Conservation (phyloP, 2,329 filamentous ascomycete species). For the Cercospora citrullina region DNA sequence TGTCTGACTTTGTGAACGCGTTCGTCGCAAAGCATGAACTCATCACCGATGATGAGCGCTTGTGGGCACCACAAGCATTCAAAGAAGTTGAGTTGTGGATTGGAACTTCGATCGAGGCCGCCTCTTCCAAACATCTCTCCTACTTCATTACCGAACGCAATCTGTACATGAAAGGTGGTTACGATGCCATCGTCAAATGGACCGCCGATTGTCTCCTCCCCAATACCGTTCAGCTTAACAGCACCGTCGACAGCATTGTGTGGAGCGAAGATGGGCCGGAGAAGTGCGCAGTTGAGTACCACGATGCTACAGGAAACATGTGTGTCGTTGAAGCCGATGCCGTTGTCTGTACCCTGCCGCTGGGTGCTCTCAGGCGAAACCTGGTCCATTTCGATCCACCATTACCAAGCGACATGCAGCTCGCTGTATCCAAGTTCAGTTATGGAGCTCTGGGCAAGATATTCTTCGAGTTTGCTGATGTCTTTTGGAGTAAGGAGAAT, state of each 20-base stretch:
- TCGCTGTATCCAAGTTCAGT: slow-evolving; percentile 42
- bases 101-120: slow-evolving; percentile 45
- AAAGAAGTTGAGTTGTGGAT: slow-evolving; percentile 49
- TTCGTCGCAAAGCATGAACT: slow-evolving; percentile 46
- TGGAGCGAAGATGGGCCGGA: slow-evolving; percentile 40
- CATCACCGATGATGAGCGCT: slow-evolving; percentile 45
- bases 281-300: slow-evolving; percentile 32
- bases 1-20: slow-evolving; percentile 44
- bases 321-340: slow-evolving; percentile 41
- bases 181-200: slow-evolving; percentile 48
- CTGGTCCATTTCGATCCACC: slow-evolving; percentile 45
- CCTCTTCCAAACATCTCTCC: slow-evolving; percentile 46
- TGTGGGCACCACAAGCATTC: slow-evolving; percentile 48
- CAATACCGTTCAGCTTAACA: slow-evolving; percentile 42
- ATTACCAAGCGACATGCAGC: slow-evolving; percentile 41
- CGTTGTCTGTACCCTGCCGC: slow-evolving; percentile 44
- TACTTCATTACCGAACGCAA: slow-evolving; percentile 49
- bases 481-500: slow-evolving; percentile 50
- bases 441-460: slow-evolving; percentile 49
- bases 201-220: slow-evolving; percentile 42
- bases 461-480: slow-evolving; percentile 47
- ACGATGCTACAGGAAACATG: slow-evolving; percentile 28
- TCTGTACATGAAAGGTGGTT: slow-evolving; percentile 50
- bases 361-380: slow-evolving; percentile 44
- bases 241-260: slow-evolving; percentile 42